These are phyloP conservation scores for Fusarium guadeloupense DNA, from an alignment of 2,329 filamentous ascomycete genomes.

Conservation along the genomic window DNA sequence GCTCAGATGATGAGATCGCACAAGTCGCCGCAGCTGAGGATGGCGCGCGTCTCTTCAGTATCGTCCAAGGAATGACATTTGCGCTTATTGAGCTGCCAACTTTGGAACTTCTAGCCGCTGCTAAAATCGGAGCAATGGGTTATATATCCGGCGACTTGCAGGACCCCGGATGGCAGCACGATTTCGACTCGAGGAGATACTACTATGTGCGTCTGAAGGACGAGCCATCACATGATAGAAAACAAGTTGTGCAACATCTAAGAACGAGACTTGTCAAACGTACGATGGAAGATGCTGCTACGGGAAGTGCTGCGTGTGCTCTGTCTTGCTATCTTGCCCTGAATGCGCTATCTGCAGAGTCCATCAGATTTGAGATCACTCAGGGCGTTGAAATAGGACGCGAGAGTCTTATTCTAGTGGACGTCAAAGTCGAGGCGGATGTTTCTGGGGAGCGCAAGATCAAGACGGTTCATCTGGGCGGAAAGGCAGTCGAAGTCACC, in stretches of 20 bases:
- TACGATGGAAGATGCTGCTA: constrained; percentile 66
- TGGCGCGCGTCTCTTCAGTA: constrained; percentile 61
- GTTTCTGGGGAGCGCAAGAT: neutral
- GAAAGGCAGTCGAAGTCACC: constrained; percentile 17
- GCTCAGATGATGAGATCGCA: constrained; percentile 33
- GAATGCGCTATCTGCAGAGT: constrained; percentile 39
- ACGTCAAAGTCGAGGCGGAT: constrained; percentile 45
- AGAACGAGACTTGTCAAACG: constrained; percentile 67
- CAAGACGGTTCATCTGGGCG: constrained; percentile 17
- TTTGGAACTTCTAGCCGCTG: constrained; percentile 64
- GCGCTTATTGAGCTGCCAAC: constrained; percentile 68
- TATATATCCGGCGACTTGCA: constrained; percentile 49
- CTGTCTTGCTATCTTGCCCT: constrained; percentile 64
- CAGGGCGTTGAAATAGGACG: constrained; percentile 75
- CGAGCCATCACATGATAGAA: constrained; percentile 28
- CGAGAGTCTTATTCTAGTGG: constrained; percentile 59
- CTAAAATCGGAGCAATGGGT: constrained; percentile 48
- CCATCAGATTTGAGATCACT: constrained; percentile 59
- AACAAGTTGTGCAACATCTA: constrained; percentile 47
- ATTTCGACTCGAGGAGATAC: constrained; percentile 62
- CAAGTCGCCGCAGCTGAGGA: constrained; percentile 47
- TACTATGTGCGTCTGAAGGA: constrained; percentile 62
- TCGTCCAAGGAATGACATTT: constrained; percentile 80
- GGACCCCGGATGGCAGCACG: constrained; percentile 62
- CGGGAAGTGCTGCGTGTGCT: constrained; percentile 68